Percentiles rank a stretch among this genome's conserved stretches.
Evolutionary conservation across 2,329 filamentous ascomycete species (phyloP).

Genomic region (Cladosporium sp.): DNA sequence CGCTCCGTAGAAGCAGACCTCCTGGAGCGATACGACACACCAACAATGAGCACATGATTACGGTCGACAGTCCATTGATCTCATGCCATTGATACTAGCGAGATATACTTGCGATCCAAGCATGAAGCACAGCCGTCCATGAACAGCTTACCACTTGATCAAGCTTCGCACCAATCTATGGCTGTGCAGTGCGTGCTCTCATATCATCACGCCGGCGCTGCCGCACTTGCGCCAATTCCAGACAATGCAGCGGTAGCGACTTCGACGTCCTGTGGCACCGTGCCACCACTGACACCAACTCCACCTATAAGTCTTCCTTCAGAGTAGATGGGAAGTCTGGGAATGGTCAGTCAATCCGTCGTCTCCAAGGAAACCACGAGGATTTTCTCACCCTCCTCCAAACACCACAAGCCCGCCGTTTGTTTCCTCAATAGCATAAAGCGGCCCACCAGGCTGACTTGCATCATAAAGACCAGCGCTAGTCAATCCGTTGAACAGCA

Average conservation of each 20-base stretch:
- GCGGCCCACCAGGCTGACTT: slow-evolving; percentile 19
- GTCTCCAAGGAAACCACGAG: not conserved
- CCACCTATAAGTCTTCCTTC: slow-evolving; percentile 24
- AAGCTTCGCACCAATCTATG: too few relatives aligned
- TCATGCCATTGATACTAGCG: too few relatives aligned
- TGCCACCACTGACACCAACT: slow-evolving; percentile 28
- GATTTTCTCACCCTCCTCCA: slow-evolving; percentile 20
- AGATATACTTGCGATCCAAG: too few relatives aligned
- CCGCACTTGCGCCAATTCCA: slow-evolving; percentile 12
- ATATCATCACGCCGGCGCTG: not conserved
- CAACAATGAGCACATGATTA: too few relatives aligned
- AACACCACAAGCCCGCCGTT: slow-evolving; percentile 28
- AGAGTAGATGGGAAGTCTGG: slow-evolving; percentile 19
- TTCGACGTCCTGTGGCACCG: slow-evolving; percentile 24
- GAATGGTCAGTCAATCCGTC: not conserved
- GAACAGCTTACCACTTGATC: too few relatives aligned
- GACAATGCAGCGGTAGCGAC: slow-evolving; percentile 14
- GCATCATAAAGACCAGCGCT: slow-evolving; percentile 21
- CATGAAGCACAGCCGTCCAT: too few relatives aligned
- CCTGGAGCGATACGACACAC: too few relatives aligned
- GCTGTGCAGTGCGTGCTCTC: too few relatives aligned
- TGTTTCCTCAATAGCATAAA: slow-evolving; percentile 25
- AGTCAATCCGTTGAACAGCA: slow-evolving; percentile 26
- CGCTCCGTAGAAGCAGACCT: not conserved
- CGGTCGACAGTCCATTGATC: too few relatives aligned